Evolutionary conservation across 2,329 filamentous ascomycete species (phyloP).

Genomic region (Boeremia exigua): DNA sequence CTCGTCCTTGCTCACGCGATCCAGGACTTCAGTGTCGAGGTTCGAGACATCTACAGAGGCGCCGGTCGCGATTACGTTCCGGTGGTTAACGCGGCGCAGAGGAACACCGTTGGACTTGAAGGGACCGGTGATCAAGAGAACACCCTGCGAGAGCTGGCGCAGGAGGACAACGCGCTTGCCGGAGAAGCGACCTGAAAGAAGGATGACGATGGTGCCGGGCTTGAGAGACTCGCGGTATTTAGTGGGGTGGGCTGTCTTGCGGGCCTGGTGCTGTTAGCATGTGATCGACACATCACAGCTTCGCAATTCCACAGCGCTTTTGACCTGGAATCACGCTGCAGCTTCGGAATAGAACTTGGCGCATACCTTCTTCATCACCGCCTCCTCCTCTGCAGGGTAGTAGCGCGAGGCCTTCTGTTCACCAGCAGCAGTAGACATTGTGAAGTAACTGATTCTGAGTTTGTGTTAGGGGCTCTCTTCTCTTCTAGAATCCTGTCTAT

Average conservation of each 20-base stretch:
- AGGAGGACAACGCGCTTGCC: slow-evolving; percentile 99
- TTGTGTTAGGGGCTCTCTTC: slow-evolving; percentile 5
- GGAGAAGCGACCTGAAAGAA: slow-evolving; percentile 98
- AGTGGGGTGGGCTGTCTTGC: slow-evolving; percentile 90
- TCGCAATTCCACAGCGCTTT: neutral
- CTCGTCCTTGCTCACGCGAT: slow-evolving; percentile 79
- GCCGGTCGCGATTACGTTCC: slow-evolving; percentile 90
- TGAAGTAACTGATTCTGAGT: slow-evolving; percentile 3
- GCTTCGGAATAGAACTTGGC: neutral
- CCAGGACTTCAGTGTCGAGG: slow-evolving; percentile 71
- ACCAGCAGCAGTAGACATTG: slow-evolving; percentile 29
- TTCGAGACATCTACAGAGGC: slow-evolving; percentile 82
- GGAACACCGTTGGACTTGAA: slow-evolving; percentile 99
- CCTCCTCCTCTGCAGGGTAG: slow-evolving; percentile 94
- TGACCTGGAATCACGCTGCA: neutral
- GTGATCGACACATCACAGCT: slow-evolving; percentile 1
- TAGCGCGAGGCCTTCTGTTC: slow-evolving; percentile 91
- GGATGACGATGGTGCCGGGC: slow-evolving; percentile 95
- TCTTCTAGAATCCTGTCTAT: neutral
- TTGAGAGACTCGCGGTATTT: slow-evolving; percentile 87
- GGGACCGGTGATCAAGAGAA: slow-evolving; percentile 96
- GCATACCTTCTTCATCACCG: slow-evolving; percentile 92
- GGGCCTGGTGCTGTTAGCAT: slow-evolving; percentile 66
- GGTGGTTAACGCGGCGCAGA: slow-evolving; percentile 87
- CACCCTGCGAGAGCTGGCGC: slow-evolving; percentile 93